These are phyloP conservation scores for Dactylella cylindrospora DNA, from an alignment of 2,329 filamentous ascomycete species.

Conservation along the genomic window DNA sequence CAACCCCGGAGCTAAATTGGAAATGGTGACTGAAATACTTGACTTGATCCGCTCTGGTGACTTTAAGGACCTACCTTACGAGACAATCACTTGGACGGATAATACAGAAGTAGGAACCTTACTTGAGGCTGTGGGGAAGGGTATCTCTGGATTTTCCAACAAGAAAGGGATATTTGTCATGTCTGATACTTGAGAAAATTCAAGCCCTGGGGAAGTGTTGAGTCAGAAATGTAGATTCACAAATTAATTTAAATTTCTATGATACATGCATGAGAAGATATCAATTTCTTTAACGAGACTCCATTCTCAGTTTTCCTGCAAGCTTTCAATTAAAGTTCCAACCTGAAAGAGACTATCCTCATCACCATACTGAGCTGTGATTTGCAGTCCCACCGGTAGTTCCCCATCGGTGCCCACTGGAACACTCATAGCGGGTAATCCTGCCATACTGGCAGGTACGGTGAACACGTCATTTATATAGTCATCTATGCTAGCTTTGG, in stretches of 20 bases:
- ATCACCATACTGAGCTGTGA: slow-evolving; percentile 80
- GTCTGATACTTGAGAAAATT: slow-evolving; percentile 55
- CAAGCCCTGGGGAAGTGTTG: no score
- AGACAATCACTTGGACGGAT: slow-evolving; percentile 79
- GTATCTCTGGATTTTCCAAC: slow-evolving; percentile 76
- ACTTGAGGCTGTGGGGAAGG: slow-evolving; percentile 74
- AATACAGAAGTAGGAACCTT: slow-evolving; percentile 71
- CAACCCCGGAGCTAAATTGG: slow-evolving; percentile 71
- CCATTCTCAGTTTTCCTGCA: neutral
- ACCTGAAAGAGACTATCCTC: slow-evolving; percentile 65
- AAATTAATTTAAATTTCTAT: neutral
- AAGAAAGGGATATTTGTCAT: slow-evolving; percentile 93
- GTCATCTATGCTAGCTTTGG: slow-evolving; percentile 62
- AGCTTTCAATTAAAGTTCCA: slow-evolving; percentile 56
- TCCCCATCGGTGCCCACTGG: slow-evolving; percentile 59
- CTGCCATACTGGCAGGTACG: slow-evolving; percentile 88
- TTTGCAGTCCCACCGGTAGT: slow-evolving; percentile 65
- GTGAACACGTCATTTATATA: slow-evolving; percentile 97
- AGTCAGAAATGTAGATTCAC: neutral
- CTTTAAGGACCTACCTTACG: slow-evolving; percentile 81
- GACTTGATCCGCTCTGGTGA: slow-evolving; percentile 66
- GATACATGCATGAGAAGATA: no score
- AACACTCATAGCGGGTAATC: slow-evolving; percentile 82
- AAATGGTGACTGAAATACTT: slow-evolving; percentile 82
- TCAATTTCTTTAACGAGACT: neutral